Evolutionary conservation across 208 protist genomes (phyloP), one percentile per base, ranked within the genome.

Genomic region (Ichthyophonus hoferi): DNA sequence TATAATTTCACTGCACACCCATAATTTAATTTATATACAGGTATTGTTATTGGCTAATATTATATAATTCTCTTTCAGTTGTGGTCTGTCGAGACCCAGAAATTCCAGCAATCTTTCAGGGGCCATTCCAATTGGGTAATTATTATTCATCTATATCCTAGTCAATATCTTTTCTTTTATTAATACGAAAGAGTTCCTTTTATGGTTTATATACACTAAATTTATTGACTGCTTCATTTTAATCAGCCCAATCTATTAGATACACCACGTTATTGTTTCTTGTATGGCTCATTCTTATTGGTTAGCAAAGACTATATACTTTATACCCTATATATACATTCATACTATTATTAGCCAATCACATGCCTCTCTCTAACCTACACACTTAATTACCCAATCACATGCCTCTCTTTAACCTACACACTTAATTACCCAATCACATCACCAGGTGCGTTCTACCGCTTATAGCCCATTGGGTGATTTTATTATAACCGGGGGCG

Each of bases 71-170:
- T n/a, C n/a, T n/a, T n/a, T n/a, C n/a, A 67, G 50, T n/a, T 92
- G 34, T 94, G 93, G 91, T 85, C 41, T 39, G 76, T 94, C 35
- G 67, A 82, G 1, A 38, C 58, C 0, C 92, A 93, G 79, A 83
- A 89, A n/a, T 96, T 96, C 87, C 40, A 91, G 24, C 89, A 82
- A 85, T 92, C 93, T 1, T 84, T 96, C 17, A 79, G 37, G 39
- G 94, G 95, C 35, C 95, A 96, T 90, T 91, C 90, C 41, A 96
- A 96, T 90, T 96, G 95, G 50, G 50, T 67, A 67, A n/a, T 7
- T 24, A n/a, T 67, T 24, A n/a, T 24, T 24, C 50, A 7, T 24
- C 50, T 24, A 7, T 24, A 7, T 24, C 50, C 50, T 24, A 7
- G 14, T 24, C 50, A 7, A 7, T 67, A 7, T 67, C 50, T 24